phyloP scores from a whole-genome alignment of 768 basidiomycete species.

The Russula vinacea region DNA sequence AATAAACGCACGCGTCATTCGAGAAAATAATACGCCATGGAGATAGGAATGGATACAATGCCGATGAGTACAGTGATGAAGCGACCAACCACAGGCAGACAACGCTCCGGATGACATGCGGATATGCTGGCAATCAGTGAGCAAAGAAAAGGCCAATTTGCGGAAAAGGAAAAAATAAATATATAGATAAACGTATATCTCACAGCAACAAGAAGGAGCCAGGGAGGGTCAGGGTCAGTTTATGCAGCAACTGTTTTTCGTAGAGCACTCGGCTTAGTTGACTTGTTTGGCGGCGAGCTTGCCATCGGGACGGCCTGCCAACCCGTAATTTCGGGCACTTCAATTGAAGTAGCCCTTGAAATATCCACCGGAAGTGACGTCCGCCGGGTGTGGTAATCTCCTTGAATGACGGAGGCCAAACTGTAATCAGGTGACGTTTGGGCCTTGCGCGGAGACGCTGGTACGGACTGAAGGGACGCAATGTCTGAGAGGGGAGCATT shows the following conservation, averaged over 20 bases:
- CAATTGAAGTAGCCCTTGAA: slow-evolving; percentile 13
- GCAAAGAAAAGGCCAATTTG: slow-evolving; percentile 28
- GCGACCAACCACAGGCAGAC: slow-evolving; percentile 28
- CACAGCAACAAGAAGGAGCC: slow-evolving; percentile 24
- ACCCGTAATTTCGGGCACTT: slow-evolving; percentile 38
- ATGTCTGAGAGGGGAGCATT: slow-evolving; percentile 71
- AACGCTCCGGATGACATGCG: slow-evolving; percentile 29
- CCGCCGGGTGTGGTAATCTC: slow-evolving; percentile 34
- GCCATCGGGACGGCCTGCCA: slow-evolving; percentile 38
- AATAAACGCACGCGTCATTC: slow-evolving; percentile 19
- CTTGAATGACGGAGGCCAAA: slow-evolving; percentile 16
- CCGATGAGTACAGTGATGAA: slow-evolving; percentile 31
- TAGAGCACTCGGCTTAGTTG: slow-evolving; percentile 31
- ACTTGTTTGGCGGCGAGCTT: slow-evolving; percentile 32
- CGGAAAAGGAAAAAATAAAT: slow-evolving; percentile 26
- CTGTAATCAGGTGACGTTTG: slow-evolving; percentile 33
- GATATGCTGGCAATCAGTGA: slow-evolving; percentile 26
- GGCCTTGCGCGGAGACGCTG: slow-evolving; percentile 35
- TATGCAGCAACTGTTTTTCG: slow-evolving; percentile 34
- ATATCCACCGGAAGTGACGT: slow-evolving; percentile 31
- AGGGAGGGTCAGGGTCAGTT: slow-evolving; percentile 5
- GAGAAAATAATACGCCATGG: slow-evolving; percentile 30
- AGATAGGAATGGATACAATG: slow-evolving; percentile 31
- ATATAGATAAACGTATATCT: slow-evolving; percentile 30
- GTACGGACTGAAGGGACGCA: slow-evolving; percentile 44